phyloP scores from a whole-genome alignment of 768 basidiomycete species.

The Suillus brevipes region DNA sequence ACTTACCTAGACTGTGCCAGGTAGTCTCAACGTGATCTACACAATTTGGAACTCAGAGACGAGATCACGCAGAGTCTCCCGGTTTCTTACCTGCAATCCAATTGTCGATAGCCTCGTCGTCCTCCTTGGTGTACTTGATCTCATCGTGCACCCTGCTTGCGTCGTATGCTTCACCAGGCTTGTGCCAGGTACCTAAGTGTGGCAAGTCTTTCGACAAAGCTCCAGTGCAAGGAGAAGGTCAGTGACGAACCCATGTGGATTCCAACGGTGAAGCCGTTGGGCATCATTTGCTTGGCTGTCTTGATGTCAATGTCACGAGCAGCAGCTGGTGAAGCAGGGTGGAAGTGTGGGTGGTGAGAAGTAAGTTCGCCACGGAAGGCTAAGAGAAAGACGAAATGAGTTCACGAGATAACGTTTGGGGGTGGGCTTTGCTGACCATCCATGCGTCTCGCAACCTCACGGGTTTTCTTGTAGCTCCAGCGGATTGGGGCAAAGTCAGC shows the following conservation, averaged over 20 bases:
- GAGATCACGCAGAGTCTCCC: not conserved
- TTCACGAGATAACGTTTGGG: not conserved
- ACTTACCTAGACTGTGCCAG: constrained; percentile 65
- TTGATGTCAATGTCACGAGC: constrained; percentile 62
- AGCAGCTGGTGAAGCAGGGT: constrained; percentile 64
- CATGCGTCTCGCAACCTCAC: constrained; percentile 72
- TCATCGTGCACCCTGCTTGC: constrained; percentile 60
- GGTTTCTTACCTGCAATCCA: constrained; percentile 49
- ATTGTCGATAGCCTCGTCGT: constrained; percentile 71
- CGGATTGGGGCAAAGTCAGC: constrained; percentile 75
- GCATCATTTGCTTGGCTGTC: constrained; percentile 62
- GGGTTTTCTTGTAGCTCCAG: constrained; percentile 78
- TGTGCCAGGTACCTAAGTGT: constrained; percentile 52
- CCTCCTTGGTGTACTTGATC: constrained; percentile 64
- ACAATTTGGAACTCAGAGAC: constrained; percentile 5
- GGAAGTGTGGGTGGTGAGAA: constrained; percentile 74
- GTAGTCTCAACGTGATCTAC: constrained; percentile 70
- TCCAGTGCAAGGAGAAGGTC: not conserved
- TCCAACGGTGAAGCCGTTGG: constrained; percentile 62
- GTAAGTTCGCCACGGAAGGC: constrained; percentile 73
- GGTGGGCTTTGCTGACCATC: constrained; percentile 43
- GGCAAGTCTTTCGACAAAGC: not conserved
- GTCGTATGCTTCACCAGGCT: constrained; percentile 53
- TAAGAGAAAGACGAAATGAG: constrained; percentile 20
- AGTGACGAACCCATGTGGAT: constrained; percentile 62